Conservation (phyloP, 1,284 basidiomycete species). For the Marasmius fiardii region DNA sequence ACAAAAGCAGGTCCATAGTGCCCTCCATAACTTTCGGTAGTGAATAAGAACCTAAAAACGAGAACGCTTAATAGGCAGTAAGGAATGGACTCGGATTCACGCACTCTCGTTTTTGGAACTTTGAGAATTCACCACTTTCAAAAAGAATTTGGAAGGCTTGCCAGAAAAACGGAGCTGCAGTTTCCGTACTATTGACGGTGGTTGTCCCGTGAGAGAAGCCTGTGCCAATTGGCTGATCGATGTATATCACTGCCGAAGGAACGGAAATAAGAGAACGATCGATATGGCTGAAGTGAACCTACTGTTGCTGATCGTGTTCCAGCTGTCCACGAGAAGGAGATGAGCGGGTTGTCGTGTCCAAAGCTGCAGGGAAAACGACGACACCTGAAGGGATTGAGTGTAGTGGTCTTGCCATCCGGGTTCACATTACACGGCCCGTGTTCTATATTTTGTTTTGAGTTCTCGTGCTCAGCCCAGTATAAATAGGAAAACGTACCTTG, state of each 20-base stretch:
- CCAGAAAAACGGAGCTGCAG: constrained; percentile 49
- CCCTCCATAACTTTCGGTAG: constrained; percentile 67
- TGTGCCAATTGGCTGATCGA: constrained; percentile 72
- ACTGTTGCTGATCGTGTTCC: constrained; percentile 73
- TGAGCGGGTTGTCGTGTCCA: neutral
- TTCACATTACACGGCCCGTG: constrained; percentile 61
- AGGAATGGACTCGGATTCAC: constrained; percentile 20
- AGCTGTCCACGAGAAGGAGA: constrained; percentile 33
- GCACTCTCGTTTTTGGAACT: constrained; percentile 56
- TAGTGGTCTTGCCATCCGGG: constrained; percentile 47
- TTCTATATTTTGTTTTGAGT: constrained; percentile 31
- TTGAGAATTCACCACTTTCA: constrained; percentile 55
- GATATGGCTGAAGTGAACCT: neutral
- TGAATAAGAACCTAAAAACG: constrained; percentile 50
- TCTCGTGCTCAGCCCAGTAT: neutral
- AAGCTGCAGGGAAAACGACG: neutral
- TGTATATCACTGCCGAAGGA: constrained; percentile 63
- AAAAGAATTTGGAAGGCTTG: constrained; percentile 66
- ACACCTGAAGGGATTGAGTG: constrained; percentile 53
- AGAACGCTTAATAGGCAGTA: neutral
- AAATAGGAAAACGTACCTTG: constrained; percentile 37
- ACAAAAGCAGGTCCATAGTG: constrained; percentile 67
- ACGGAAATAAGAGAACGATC: neutral
- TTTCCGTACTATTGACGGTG: constrained; percentile 42
- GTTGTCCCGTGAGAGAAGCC: constrained; percentile 64